Evolutionary conservation across 495 filamentous ascomycete genomes (phyloP), one percentile per base, ranked within the genome.

Genomic region (Hypoxylon lienhwacheense): DNA sequence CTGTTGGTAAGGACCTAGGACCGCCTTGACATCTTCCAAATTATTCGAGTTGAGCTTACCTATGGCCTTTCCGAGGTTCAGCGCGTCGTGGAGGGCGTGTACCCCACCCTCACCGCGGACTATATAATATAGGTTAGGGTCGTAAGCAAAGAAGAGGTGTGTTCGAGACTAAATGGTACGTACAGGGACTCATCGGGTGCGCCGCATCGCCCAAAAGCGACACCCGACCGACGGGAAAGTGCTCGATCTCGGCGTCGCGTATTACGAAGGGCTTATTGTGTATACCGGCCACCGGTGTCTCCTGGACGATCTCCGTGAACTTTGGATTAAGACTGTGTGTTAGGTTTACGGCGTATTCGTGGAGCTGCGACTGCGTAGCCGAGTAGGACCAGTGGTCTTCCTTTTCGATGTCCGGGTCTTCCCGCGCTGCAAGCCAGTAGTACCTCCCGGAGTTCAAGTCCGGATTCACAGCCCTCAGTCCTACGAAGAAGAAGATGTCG

Each of bases 111-210:
- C 73, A 3, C 73, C 73, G 4, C 72, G 67, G 43, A 74, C 73
- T 76, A n/a, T 42, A 5, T 1, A 10, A 10, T 12, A 15, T 24
- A 12, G 24, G 36, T 59, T 35, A 48, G 32, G 28, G 17, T 2
- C 21, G 1, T 8, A 12, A 19, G 12, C 12, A 7, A 28, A 22
- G 1, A n/a, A 35, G 7, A 41, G n/a, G 37, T 1, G 11, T 10
- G 15, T 21, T 14, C 0, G n/a, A 28, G 7, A 12, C 10, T 10
- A 10, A 0, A 29, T 0, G 22, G 20, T 5, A 78, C 81, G 67
- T 76, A 85, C 83, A 81, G 55, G 76, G 78, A 0, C 78, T 73
- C 83, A 86, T 86, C 1, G 81, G 72, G 66, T 87, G 83, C 4
- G 80, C 73, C 0, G 83, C 81, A 66, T 86, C 84, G 2, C 83